Base-by-base conservation (phyloP, 2,329 filamentous ascomycete genomes). In the Ascochyta lentis region DNA sequence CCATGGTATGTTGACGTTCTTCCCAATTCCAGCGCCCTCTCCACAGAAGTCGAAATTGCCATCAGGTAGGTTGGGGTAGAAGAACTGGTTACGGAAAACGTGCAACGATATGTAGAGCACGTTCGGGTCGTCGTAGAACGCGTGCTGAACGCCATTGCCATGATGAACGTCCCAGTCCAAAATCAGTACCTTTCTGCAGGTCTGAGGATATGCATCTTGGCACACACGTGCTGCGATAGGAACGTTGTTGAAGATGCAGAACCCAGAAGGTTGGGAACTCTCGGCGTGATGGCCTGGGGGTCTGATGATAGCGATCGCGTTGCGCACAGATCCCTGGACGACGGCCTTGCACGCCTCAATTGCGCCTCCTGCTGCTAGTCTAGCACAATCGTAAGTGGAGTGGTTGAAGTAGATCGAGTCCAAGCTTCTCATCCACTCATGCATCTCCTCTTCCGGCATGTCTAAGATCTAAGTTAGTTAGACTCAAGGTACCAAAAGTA, bases 221-320 rank as follows among this genome's bases (percentile, higher is more conserved):
- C 93, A 97, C 12, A 93, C 90, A 56, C 86, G 89, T n/a, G 92
- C 89, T 1, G 93, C 94, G 55, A 99, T 90, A 19, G 91, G 92
- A 3, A 98, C 95, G 69, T 99, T 99, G 79, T 99, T 97, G 79
- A 98, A 98, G 56, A 98, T 85, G 74, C 95, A 99, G 71, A 99
- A 99, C 0, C 95, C 95, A 84, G 96, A 95, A 0, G 94, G 86
- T 33, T 87, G 82, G 67, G 95, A 84, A 54, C 86, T 88, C 72
- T 99, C 95, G 1, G 95, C 95, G 75, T 99, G 95, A 69, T 99
- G 95, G 0, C 95, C 95, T 0, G 95, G 95, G 2, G 95, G 95
- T 13, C 95, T 86, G 67, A 99, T 96, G 34, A 99, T 89, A 1
- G 95, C 95, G 72, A 99, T 95, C 0, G 91, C 92, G 69, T 99